Evolutionary conservation across 169 alveolate species (phyloP), one percentile per base, ranked within the genome.

Genomic region (Plasmodium adleri): DNA sequence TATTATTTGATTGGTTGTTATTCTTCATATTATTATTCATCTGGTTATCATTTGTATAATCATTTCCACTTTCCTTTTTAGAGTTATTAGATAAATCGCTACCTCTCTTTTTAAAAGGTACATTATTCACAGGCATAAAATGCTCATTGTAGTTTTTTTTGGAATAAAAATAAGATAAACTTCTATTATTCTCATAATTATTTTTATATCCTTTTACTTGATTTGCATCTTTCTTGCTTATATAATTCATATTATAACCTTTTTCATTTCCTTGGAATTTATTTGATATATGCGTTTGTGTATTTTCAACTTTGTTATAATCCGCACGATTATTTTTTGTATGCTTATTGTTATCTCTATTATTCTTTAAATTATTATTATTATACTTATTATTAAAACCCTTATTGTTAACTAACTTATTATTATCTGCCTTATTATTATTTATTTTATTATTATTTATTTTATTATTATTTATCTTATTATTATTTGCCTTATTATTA

Each of bases 51-150:
- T 17, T n/a, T 60, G 20, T 24, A 4, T 60, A 4, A 15, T 60
- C 26, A 60, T 60, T 60, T 24, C 20, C 43, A 60, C n/a, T 52
- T 22, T 50, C 64, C 17, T 70, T 70, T 64, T 70, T 52, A 10
- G 13, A 32, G 13, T 47, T 50, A n/a, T 49, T n/a, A 49, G 13
- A 15, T 49, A 10, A 12, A 8, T 60, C 47, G 43, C 28, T 26
- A 12, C 43, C 62, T 43, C 10, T 60, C 47, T 45, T 52, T 64
- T 24, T 64, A 74, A n/a, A n/a, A 47, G 39, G 24, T 22, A 10
- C 62, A 52, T 28, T 28, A 67, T 28, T 74, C 52, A 7, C 43
- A 60, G 49, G 72, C 10, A 8, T 7, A 50, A 26, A 43, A 50
- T 74, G 54, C 17, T 60, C 26, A 17, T 74, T 74, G 24, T 43